phyloP scores from a whole-genome alignment of 805 yeast species.

The Kodamaea leandrae region DNA sequence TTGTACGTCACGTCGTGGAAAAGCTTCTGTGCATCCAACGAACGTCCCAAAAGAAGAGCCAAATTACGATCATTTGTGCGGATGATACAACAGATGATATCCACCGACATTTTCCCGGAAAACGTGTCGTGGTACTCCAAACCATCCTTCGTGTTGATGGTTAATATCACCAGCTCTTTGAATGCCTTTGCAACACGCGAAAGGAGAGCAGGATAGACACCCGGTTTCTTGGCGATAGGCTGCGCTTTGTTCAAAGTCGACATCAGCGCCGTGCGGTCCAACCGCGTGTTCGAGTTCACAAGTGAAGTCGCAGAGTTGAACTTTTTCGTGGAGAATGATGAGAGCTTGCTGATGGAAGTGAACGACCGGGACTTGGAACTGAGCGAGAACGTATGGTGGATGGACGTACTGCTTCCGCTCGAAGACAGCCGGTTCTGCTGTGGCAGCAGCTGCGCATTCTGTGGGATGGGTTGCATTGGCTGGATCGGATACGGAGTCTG shows the following conservation, averaged over 20 bases:
- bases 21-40: conserved; percentile 89
- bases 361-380: conserved; percentile 42
- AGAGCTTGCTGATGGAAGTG: conserved; percentile 39
- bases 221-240: conserved; percentile 53
- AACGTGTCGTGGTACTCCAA: conserved; percentile 89
- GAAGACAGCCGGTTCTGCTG: conserved; percentile 15
- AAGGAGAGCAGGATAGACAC: conserved; percentile 84
- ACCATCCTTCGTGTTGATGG: conserved; percentile 86
- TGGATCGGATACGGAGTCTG: conserved; percentile 7
- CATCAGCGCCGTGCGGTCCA: conserved; percentile 26
- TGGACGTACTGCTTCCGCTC: conserved; percentile 17
- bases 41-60: conserved; percentile 84
- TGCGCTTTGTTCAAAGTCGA: conserved; percentile 17
- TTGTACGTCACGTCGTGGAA: conserved; percentile 96
- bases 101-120: conserved; percentile 92
- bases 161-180: conserved; percentile 63
- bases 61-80: conserved; percentile 88
- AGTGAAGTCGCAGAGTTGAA: conserved; percentile 34
- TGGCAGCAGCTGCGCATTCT: conserved; percentile 10
- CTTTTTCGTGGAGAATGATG: conserved; percentile 42
- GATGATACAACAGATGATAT: conserved; percentile 78
- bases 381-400: conserved; percentile 35
- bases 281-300: conserved; percentile 15
- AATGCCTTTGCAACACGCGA: conserved; percentile 82
- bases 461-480: conserved; percentile 7